These are phyloP conservation scores for Trypanosomatidae sp. DNA, from an alignment of 208 protist species.

Conservation along the genomic window DNA sequence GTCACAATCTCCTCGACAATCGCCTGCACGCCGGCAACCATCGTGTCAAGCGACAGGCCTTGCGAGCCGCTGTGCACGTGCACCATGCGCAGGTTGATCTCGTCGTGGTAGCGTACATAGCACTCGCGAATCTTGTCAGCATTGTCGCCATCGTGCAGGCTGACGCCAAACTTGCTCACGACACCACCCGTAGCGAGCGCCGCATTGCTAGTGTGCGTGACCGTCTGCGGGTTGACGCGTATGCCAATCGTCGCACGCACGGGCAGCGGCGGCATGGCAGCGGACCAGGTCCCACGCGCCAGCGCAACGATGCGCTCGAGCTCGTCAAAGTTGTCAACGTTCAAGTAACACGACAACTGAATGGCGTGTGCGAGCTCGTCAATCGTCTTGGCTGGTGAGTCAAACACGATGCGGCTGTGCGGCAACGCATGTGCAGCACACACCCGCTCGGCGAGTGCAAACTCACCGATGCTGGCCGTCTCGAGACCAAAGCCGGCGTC, in stretches of 20 bases:
- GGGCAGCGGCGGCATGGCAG: constrained; percentile 1
- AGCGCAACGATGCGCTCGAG: constrained; percentile 29
- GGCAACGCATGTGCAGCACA: neutral
- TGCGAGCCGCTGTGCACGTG: constrained; percentile 61
- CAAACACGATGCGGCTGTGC: constrained; percentile 25
- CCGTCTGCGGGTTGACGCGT: constrained; percentile 56
- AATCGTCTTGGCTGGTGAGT: constrained; percentile 49
- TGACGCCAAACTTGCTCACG: constrained; percentile 60
- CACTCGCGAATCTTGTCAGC: constrained; percentile 17
- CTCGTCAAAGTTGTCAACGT: constrained; percentile 65
- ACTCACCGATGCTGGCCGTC: constrained; percentile 57
- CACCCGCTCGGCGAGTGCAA: constrained; percentile 18
- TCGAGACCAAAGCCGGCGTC: constrained; percentile 25
- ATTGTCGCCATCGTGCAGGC: constrained; percentile 28
- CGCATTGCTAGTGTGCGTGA: constrained; percentile 21
- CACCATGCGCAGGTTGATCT: constrained; percentile 33
- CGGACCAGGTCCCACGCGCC: too few relatives aligned
- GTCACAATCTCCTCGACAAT: constrained; percentile 15
- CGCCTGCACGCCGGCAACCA: constrained; percentile 25
- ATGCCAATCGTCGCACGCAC: constrained; percentile 28
- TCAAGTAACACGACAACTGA: constrained; percentile 28
- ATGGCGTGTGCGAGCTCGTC: constrained; percentile 41
- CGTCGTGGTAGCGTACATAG: constrained; percentile 18
- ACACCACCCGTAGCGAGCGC: constrained; percentile 25
- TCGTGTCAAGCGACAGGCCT: constrained; percentile 35